Evolutionary conservation across 768 basidiomycete species (phyloP).

Genomic region (Ramaria sp.): DNA sequence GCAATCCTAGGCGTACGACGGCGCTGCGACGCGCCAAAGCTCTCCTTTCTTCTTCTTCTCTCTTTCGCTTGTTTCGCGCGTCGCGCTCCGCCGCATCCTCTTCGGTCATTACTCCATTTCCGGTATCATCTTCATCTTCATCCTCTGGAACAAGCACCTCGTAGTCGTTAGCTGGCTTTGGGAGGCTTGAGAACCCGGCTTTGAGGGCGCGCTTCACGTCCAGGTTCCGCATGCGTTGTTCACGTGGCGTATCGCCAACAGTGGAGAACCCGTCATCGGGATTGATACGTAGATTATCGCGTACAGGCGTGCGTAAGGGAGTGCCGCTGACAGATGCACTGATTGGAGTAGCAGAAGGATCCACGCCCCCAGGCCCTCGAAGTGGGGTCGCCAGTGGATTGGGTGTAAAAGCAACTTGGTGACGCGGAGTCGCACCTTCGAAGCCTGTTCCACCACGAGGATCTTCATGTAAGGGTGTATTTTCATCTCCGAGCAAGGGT

Average conservation of each 20-base stretch:
- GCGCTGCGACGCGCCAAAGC: conserved; percentile 75
- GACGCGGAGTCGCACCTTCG: conserved; percentile 90
- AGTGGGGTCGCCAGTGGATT: conserved; percentile 90
- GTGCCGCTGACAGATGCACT: conserved; percentile 45
- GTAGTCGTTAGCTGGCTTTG: conserved; percentile 94
- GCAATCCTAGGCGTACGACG: conserved; percentile 71
- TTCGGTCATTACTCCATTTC: conserved; percentile 32
- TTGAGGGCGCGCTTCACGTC: conserved; percentile 69
- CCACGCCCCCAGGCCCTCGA: conserved; percentile 31
- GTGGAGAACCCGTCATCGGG: conserved; percentile 44
- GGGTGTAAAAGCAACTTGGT: conserved; percentile 84
- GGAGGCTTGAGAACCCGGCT: conserved; percentile 73
- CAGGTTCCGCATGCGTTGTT: conserved; percentile 49
- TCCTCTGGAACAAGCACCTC: conserved; percentile 89
- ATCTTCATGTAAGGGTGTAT: conserved; percentile 78
- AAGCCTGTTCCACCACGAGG: conserved; percentile 83
- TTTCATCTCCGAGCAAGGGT: conserved; percentile 92
- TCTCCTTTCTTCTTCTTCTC: conserved; percentile 69
- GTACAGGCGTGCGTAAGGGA: conserved; percentile 87
- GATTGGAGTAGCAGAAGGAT: conserved; percentile 27
- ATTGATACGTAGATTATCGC: conserved; percentile 89
- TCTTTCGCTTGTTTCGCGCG: conserved; percentile 49
- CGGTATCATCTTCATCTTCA: conserved; percentile 44
- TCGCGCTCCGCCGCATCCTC: conserved; percentile 95
- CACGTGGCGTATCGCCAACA: conserved; percentile 64